Percentiles rank a stretch among this genome's conserved stretches.
Evolutionary conservation across 2,329 filamentous ascomycete species (phyloP).

Genomic region (Aspergillus luchuensis): DNA sequence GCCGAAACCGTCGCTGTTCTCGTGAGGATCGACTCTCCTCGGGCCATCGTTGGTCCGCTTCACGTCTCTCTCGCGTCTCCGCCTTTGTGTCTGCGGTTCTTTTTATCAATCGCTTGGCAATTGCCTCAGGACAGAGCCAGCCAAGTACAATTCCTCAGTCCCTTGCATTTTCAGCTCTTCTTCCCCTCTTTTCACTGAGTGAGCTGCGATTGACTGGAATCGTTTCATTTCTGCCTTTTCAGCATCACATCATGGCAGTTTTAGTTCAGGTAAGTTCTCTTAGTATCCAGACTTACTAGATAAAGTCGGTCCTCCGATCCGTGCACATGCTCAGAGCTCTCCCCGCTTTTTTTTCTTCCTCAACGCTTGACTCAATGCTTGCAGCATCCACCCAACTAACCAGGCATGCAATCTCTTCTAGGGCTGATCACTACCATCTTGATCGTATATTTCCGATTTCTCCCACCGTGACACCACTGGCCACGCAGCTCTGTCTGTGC

Average conservation of each 20-base stretch:
- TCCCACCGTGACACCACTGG: not conserved
- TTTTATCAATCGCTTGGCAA: conserved; percentile 1
- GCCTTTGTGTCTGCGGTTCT: not conserved
- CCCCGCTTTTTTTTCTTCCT: not conserved
- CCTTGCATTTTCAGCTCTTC: not conserved
- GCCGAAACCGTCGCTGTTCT: not conserved
- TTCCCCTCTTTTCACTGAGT: not conserved
- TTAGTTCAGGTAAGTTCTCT: not conserved
- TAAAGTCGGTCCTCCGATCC: not conserved
- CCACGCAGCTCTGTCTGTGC: not conserved
- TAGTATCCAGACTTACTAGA: not conserved
- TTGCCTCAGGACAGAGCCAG: not conserved
- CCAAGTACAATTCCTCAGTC: not conserved
- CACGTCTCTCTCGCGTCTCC: not conserved
- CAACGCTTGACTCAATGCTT: not conserved
- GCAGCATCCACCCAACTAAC: not conserved
- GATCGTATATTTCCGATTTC: not conserved
- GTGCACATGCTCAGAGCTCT: not conserved
- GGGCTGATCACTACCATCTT: conserved; percentile 8
- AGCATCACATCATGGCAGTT: not conserved
- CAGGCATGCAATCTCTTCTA: not conserved
- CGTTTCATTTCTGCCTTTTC: not conserved
- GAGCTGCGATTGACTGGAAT: not conserved
- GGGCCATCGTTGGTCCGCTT: not conserved
- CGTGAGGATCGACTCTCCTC: not conserved